Conservation (phyloP, 805 yeast species). For the Peterozyma toletana region DNA sequence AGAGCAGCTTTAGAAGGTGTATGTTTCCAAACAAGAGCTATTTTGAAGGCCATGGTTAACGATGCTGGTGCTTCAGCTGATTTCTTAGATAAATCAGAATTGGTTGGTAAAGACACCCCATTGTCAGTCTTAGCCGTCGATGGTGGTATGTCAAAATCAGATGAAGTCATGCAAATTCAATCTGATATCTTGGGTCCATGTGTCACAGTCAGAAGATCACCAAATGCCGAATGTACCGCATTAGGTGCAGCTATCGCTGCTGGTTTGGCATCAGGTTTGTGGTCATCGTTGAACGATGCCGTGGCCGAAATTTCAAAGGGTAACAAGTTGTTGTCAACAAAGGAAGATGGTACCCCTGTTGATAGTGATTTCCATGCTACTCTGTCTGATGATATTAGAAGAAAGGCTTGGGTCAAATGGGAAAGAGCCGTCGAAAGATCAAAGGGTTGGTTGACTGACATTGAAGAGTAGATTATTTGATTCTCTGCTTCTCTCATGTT, state of each 20-base stretch:
- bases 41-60: conserved; percentile 80
- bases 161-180: conserved; percentile 89
- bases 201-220: conserved; percentile 73
- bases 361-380: conserved; percentile 17
- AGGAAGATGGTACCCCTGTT: conserved; percentile 2
- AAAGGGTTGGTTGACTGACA: conserved; percentile 59
- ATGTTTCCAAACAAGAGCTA: conserved; percentile 89
- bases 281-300: conserved; percentile 74
- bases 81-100: conserved; percentile 45
- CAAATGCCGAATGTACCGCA: conserved; percentile 86
- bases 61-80: conserved; percentile 65
- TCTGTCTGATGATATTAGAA: conserved; percentile 51
- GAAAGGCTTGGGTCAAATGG: conserved; percentile 69
- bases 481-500: too few species aligned
- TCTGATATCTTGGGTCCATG: conserved; percentile 88
- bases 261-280: conserved; percentile 62
- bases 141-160: conserved; percentile 92
- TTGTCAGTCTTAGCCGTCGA: conserved; percentile 68
- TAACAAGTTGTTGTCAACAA: conserved; percentile 11
- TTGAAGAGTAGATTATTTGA: not conserved
- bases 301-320: conserved; percentile 29
- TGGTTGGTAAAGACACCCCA: conserved; percentile 29
- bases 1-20: conserved; percentile 95
- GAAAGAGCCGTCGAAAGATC: conserved; percentile 78
- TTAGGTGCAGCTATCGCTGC: conserved; percentile 97